Evolutionary conservation across 352 stramenopile genomes (phyloP).

Genomic region (Phytophthora hybrid): DNA sequence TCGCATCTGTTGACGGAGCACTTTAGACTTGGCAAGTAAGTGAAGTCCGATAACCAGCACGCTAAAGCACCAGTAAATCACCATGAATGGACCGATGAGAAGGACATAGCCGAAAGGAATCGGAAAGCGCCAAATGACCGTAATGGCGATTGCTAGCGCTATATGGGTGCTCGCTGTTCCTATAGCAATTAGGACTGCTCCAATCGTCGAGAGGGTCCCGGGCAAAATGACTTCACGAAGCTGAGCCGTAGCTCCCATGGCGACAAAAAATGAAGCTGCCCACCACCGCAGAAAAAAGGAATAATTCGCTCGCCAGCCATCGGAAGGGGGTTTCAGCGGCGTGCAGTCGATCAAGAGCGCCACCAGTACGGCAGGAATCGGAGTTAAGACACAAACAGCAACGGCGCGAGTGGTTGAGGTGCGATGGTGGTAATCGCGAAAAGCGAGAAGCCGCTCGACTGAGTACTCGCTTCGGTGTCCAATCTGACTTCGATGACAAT

Average conservation of each 20-base stretch:
- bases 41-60: background rate
- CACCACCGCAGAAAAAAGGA: background rate
- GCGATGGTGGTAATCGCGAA: background rate
- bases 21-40: background rate
- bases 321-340: background rate
- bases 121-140: background rate
- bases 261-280: background rate
- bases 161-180: background rate
- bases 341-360: background rate
- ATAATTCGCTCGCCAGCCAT: background rate
- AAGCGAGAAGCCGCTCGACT: background rate
- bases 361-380: background rate
- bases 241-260: background rate
- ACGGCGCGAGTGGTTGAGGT: background rate
- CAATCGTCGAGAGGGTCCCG: background rate
- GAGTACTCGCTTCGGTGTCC: conserved; percentile 4
- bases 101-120: background rate
- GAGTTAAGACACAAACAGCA: background rate
- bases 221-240: background rate
- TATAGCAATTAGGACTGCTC: background rate
- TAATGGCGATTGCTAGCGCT: background rate
- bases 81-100: background rate
- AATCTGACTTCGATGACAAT: background rate
- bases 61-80: background rate
- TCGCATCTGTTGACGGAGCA: background rate